A percentile compares a stretch with the other conserved stretches of the same genome.
Evolutionary conservation across 441 rosid genomes (phyloP).

Genomic region (Pelargonium cotyledonis): DNA sequence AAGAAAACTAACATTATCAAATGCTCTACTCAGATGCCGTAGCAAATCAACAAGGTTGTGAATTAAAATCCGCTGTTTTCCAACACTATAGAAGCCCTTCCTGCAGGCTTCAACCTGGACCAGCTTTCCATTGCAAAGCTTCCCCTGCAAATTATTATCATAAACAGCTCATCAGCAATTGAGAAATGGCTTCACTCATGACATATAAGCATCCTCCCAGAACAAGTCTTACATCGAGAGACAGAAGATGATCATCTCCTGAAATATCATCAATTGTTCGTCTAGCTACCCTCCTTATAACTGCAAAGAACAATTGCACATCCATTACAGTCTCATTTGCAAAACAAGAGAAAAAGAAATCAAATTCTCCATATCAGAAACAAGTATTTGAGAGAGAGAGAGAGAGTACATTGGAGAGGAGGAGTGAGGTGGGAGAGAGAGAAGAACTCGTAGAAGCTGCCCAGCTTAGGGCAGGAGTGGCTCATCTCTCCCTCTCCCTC

Average conservation of each 20-base stretch:
- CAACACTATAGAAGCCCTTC: slow-evolving; percentile 61
- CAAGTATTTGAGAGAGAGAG: neutral
- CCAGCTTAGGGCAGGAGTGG: slow-evolving; percentile 63
- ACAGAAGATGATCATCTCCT: slow-evolving; percentile 71
- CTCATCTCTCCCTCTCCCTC: slow-evolving; percentile 43
- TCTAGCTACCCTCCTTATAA: slow-evolving; percentile 48
- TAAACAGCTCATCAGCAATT: neutral
- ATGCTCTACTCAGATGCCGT: slow-evolving; percentile 59
- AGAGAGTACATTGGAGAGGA: slow-evolving; percentile 48
- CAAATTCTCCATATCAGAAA: neutral
- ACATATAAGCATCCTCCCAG: neutral
- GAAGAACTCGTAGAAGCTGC: slow-evolving; percentile 66
- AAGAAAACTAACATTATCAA: slow-evolving; percentile 50
- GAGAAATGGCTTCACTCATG: neutral
- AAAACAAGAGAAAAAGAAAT: neutral
- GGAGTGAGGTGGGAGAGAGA: slow-evolving; percentile 63
- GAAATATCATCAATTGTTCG: slow-evolving; percentile 53
- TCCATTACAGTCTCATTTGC: neutral
- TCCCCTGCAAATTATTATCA: slow-evolving; percentile 36
- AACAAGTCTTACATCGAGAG: slow-evolving; percentile 56
- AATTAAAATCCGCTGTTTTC: slow-evolving; percentile 49
- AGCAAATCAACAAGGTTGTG: slow-evolving; percentile 56
- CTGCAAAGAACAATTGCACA: slow-evolving; percentile 34
- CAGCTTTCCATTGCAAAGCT: slow-evolving; percentile 62
- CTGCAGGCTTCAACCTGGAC: slow-evolving; percentile 51